These are phyloP conservation scores for Agrostemma githago DNA, from an alignment of 148 eudicot genomes.

Conservation along the genomic window DNA sequence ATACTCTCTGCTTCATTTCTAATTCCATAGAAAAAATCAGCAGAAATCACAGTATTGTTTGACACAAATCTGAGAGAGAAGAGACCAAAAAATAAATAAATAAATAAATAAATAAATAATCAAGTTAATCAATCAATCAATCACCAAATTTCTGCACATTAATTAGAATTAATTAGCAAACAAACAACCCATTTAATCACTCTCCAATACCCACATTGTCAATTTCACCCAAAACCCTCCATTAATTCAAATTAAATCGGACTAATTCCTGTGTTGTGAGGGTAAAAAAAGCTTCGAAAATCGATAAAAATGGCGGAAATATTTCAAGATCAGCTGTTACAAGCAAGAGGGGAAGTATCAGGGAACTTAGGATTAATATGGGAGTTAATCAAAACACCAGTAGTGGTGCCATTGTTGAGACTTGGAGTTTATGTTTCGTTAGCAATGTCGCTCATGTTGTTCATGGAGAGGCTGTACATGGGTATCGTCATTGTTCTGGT, in stretches of 20 bases:
- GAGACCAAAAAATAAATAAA: not conserved
- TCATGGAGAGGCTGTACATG: conserved; percentile 82
- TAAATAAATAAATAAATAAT: not conserved
- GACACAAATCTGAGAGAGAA: conserved; percentile 23
- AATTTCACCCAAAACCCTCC: not conserved
- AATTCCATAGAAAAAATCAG: conserved; percentile 10
- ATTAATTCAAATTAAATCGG: not conserved
- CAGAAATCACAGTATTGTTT: conserved; percentile 22
- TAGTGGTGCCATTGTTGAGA: conserved; percentile 60
- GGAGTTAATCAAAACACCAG: conserved; percentile 57
- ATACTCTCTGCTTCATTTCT: conserved; percentile 24
- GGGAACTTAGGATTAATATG: conserved; percentile 54
- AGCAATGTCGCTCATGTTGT: conserved; percentile 65
- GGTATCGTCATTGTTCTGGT: conserved; percentile 70
- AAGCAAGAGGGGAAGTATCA: conserved; percentile 46
- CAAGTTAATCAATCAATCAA: not conserved
- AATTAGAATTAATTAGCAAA: not conserved
- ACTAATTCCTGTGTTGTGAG: conserved; percentile 10
- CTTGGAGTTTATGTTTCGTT: conserved; percentile 46
- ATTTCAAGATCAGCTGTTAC: conserved; percentile 42
- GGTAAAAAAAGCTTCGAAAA: too few relatives aligned
- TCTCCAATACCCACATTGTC: conserved; percentile 16
- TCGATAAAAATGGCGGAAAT: conserved; percentile 42
- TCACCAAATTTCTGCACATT: not conserved
- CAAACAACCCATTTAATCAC: conserved; percentile 8